These are phyloP conservation scores for Lachnellula suecica DNA, from an alignment of 2,329 filamentous ascomycete genomes.

Conservation along the genomic window DNA sequence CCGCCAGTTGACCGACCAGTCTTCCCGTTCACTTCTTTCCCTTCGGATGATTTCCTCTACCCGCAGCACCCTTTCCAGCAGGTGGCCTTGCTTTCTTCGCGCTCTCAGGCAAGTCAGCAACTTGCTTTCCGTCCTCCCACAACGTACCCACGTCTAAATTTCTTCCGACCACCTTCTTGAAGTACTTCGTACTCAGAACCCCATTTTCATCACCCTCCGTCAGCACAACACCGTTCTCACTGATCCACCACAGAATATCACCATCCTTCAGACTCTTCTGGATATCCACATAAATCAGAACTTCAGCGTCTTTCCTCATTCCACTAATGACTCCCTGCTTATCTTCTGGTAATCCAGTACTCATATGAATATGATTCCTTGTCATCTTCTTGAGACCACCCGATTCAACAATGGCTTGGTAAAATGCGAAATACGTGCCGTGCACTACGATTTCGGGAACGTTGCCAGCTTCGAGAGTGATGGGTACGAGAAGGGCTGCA, in stretches of 20 bases:
- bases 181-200: slow-evolving; percentile 64
- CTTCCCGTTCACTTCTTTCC: slow-evolving; percentile 2
- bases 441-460: slow-evolving; percentile 73
- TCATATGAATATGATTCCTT: slow-evolving; percentile 88
- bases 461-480: slow-evolving; percentile 57
- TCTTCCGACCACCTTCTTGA: slow-evolving; percentile 68
- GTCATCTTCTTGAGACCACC: slow-evolving; percentile 82
- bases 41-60: not conserved
- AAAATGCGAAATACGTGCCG: slow-evolving; percentile 83
- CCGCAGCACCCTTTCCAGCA: not conserved
- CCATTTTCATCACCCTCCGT: slow-evolving; percentile 61
- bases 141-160: slow-evolving; percentile 61
- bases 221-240: slow-evolving; percentile 75
- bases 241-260: slow-evolving; percentile 71
- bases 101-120: slow-evolving; percentile 60
- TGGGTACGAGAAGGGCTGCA: slow-evolving; percentile 66
- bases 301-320: slow-evolving; percentile 75
- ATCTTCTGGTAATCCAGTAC: slow-evolving; percentile 62
- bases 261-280: slow-evolving; percentile 60
- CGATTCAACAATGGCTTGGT: slow-evolving; percentile 69
- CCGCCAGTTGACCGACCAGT: no score
- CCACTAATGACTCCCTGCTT: slow-evolving; percentile 64
- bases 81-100: not conserved
- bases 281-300: slow-evolving; percentile 77
- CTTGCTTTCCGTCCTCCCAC: slow-evolving; percentile 67